phyloP scores from a whole-genome alignment of 208 protist species.

The Wallacemonas rigidus region DNA sequence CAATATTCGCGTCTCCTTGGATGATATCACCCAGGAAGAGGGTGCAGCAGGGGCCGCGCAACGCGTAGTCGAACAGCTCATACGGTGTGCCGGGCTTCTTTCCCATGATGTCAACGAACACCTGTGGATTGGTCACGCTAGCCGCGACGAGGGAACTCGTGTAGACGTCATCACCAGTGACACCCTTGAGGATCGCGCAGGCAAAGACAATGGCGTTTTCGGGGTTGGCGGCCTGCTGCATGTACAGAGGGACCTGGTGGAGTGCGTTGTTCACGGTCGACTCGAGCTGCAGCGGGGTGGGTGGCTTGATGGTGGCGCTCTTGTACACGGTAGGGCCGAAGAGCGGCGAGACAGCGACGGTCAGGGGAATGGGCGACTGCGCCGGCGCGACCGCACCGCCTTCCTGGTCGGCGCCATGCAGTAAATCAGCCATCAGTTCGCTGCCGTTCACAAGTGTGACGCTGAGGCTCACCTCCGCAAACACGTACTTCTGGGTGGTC shows the following conservation, averaged over 20 bases:
- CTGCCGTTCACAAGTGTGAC: constrained; percentile 41
- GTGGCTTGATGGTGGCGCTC: constrained; percentile 52
- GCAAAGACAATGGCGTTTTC: constrained; percentile 48
- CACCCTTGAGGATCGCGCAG: constrained; percentile 59
- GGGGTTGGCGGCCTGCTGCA: constrained; percentile 29
- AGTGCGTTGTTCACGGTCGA: constrained; percentile 53
- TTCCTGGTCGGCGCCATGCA: constrained; percentile 26
- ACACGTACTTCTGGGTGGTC: constrained; percentile 45
- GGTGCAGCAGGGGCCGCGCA: constrained; percentile 66
- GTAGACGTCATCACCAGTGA: constrained; percentile 50
- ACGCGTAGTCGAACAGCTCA: constrained; percentile 64
- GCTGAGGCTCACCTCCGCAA: constrained; percentile 56
- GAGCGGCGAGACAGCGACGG: constrained; percentile 56
- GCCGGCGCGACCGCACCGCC: constrained; percentile 15
- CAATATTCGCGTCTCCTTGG: constrained; percentile 37
- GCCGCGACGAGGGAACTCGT: constrained; percentile 54
- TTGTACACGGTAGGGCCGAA: constrained; percentile 65
- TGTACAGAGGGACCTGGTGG: constrained; percentile 38
- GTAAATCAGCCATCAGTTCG: constrained; percentile 43
- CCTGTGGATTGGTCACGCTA: constrained; percentile 32
- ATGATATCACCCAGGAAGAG: constrained; percentile 49
- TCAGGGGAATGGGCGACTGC: constrained; percentile 33
- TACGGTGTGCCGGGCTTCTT: constrained; percentile 43
- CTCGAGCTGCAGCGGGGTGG: constrained; percentile 48
- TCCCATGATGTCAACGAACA: constrained; percentile 50